Base-by-base conservation (phyloP, 345 rosid species). In the Aquilaria yunnanensis region DNA sequence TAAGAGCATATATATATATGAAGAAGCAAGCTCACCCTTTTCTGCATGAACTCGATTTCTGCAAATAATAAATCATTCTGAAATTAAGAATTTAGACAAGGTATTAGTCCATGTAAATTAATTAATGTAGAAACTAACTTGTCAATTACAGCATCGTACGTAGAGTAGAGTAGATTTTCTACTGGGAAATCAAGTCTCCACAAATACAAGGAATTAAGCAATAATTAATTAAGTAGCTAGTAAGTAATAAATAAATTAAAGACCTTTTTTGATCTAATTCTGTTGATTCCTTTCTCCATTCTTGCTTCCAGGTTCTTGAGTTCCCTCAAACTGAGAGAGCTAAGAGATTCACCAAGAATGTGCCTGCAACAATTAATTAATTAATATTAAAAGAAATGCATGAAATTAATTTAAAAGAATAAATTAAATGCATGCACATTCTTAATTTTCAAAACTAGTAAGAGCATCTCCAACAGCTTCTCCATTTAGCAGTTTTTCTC, bases 41-140 rank as follows among this genome's bases (percentile, higher is more conserved):
- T 94, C 74, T 94, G 95, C 99, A 94, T 90, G 75, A 78, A 85
- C 71, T 85, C 99, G 16, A 94, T 86, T 78, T 94, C 99, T 5
- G 95, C 83, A 51, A 83, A 82, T 67, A 94, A 64, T 79, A 82
- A 74, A 73, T 94, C 96, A 53, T 86, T 86, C 97, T 90, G 92
- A 14, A 11, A 23, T 23, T 23, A 23, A 63, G 16, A 47, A 46
- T 57, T 13, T 29, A 62, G 58, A 41, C 32, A 16, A 23, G 23
- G 23, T 55, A 63, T 75, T 55, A 71, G 75, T 56, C 29, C 45
- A 16, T 60, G 23, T 23, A 23, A 23, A 23, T 23, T 23, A 23
- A 23, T 23, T 23, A 23, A 23, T 23, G 23, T 23, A 23, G 23
- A 23, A 23, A 23, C 23, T 23, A 23, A 23, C 23, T 23, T 23